phyloP scores from a whole-genome alignment of 2,329 filamentous ascomycete genomes.

The Chalara sp. region DNA sequence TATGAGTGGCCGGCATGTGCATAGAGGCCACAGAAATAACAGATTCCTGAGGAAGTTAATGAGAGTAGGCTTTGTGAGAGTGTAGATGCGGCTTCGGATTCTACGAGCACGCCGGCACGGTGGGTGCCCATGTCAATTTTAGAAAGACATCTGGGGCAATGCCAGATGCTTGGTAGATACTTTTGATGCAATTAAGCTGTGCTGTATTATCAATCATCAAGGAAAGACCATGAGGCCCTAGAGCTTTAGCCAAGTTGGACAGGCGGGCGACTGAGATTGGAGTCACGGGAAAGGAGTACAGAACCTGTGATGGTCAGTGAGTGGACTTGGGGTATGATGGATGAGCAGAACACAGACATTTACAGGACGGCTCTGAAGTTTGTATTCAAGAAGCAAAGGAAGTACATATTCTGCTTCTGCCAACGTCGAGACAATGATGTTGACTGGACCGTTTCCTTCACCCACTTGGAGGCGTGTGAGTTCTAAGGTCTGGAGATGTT shows the following conservation, averaged over 20 bases:
- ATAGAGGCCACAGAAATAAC: conserved; percentile 56
- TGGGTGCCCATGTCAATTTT: conserved; percentile 67
- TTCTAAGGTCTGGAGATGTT: conserved; percentile 50
- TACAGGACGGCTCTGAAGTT: conserved; percentile 43
- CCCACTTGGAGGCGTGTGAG: conserved; percentile 66
- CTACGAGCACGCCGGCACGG: conserved; percentile 58
- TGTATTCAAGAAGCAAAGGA: conserved; percentile 52
- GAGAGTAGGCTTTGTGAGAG: conserved; percentile 40
- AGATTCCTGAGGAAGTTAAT: background rate
- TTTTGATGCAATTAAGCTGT: conserved; percentile 46
- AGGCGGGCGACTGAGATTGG: conserved; percentile 55
- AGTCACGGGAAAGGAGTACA: conserved; percentile 64
- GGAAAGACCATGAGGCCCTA: conserved; percentile 51
- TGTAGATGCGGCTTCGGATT: conserved; percentile 36
- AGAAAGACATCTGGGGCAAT: conserved; percentile 53
- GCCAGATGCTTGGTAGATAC: conserved; percentile 36
- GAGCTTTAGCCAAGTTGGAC: conserved; percentile 42
- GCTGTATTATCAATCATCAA: conserved; percentile 64
- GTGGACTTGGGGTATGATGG: background rate
- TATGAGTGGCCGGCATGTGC: conserved; percentile 71
- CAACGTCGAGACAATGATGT: conserved; percentile 69
- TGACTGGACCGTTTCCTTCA: conserved; percentile 33
- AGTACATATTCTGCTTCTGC: conserved; percentile 63
- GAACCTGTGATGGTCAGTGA: conserved; percentile 13
- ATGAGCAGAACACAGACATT: conserved; percentile 41